Evolutionary conservation across 495 filamentous ascomycete species (phyloP).

Genomic region (Elasticomyces elasticus): DNA sequence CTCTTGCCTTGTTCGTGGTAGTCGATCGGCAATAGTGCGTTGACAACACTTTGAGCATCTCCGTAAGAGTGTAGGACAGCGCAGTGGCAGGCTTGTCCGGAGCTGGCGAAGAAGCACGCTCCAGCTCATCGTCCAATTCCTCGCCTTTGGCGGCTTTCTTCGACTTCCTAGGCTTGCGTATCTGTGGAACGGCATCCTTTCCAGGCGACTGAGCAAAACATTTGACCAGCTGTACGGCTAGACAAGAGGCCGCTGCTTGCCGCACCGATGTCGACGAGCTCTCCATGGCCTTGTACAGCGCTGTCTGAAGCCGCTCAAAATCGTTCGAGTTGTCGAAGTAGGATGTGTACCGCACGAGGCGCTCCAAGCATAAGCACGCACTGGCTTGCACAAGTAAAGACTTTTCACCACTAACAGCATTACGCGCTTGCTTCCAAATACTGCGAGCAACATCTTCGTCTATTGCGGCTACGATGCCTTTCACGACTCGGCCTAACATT

Average conservation of each 20-base stretch:
- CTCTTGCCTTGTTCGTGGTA: slow-evolving; percentile 68
- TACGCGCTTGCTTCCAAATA: slow-evolving; percentile 84
- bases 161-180: slow-evolving; percentile 63
- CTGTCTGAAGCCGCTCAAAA: slow-evolving; percentile 72
- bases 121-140: slow-evolving; percentile 65
- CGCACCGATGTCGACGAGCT: slow-evolving; percentile 62
- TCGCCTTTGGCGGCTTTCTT: slow-evolving; percentile 59
- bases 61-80: slow-evolving; percentile 63
- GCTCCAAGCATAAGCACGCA: slow-evolving; percentile 71
- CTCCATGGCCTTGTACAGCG: slow-evolving; percentile 78
- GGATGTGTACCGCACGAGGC: slow-evolving; percentile 55
- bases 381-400: slow-evolving; percentile 68
- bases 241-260: slow-evolving; percentile 76
- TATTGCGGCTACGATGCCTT: slow-evolving; percentile 60
- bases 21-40: slow-evolving; percentile 69
- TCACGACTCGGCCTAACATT: slow-evolving; percentile 63
- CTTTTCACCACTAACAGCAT: slow-evolving; percentile 67
- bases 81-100: slow-evolving; percentile 57
- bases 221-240: slow-evolving; percentile 69
- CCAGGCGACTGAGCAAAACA: slow-evolving; percentile 57
- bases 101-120: slow-evolving; percentile 64
- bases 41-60: slow-evolving; percentile 73
- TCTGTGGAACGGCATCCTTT: slow-evolving; percentile 47
- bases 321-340: slow-evolving; percentile 88
- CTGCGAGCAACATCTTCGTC: slow-evolving; percentile 83